Base-by-base conservation (phyloP, 495 filamentous ascomycete genomes). In the Xylona heveae region DNA sequence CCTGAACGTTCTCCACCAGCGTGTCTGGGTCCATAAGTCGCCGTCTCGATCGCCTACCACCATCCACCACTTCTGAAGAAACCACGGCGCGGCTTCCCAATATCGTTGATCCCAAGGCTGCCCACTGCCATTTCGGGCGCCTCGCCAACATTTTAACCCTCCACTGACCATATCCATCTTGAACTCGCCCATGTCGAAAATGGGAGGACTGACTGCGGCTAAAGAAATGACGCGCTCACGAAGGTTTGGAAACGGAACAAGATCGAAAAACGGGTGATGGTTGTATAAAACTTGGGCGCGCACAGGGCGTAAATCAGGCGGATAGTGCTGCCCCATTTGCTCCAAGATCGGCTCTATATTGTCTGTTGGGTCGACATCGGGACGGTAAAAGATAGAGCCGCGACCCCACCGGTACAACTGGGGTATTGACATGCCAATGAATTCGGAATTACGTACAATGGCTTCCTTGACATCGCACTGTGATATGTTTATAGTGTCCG, bases 51-150 rank as follows among this genome's bases (percentile, higher is more conserved):
- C 40, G 25, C 31, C 40, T 13, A 50, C 19, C 14, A 48, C 22
- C 22, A 43, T 21, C 25, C 44, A 33, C 49, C 49, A 54, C 31
- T 54, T 52, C 30, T 37, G 37, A 31, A 43, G 25, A 38, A 58
- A 58, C 53, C 55, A 57, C 3, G 44, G 42, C 34, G 38, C 42
- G 5, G 41, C 49, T 34, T 55, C 45, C 55, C 55, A 58, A 24
- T 46, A 47, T 3, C 42, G 42, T 30, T 33, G 43, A 40, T 57
- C 52, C 52, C 52, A 57, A 12, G 44, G 42, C 15, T 39, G 41
- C 30, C 29, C 43, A 36, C 32, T 39, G 32, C 31, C 30, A 25
- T 20, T 38, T 13, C 13, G 7, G 8, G 8, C 23, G 13, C 7
- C 23, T 8, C 23, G 8, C 23, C 7, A 7, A 25, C 7, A 25